phyloP scores from a whole-genome alignment of 768 basidiomycete genomes.

The Tricholoma terreum region DNA sequence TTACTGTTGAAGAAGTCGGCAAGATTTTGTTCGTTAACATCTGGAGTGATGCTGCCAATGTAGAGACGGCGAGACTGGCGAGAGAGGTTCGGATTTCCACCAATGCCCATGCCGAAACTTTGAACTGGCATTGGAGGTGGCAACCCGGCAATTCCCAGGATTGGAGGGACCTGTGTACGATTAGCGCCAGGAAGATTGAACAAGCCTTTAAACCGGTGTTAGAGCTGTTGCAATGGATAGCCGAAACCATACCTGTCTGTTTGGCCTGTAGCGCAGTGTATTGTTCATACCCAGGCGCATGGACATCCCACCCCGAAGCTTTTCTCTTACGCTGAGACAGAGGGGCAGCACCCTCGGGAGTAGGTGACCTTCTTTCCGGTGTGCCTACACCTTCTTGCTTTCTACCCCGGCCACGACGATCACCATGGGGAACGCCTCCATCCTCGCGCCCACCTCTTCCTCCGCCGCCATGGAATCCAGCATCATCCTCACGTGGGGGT shows the following conservation, averaged over 20 bases:
- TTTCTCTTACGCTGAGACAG: slow-evolving; percentile 85
- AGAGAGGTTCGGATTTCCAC: slow-evolving; percentile 83
- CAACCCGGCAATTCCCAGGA: slow-evolving; percentile 75
- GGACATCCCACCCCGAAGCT: slow-evolving; percentile 94
- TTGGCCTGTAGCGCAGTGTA: slow-evolving; percentile 97
- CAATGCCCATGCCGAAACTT: slow-evolving; percentile 84
- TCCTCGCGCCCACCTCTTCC: slow-evolving; percentile 39
- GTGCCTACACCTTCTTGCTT: slow-evolving; percentile 59
- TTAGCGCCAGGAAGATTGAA: slow-evolving; percentile 97
- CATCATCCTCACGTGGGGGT: slow-evolving; percentile 42
- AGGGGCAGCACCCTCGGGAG: slow-evolving; percentile 79
- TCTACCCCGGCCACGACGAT: slow-evolving; percentile 37
- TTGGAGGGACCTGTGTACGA: slow-evolving; percentile 81
- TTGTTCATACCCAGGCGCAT: slow-evolving; percentile 93
- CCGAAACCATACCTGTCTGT: slow-evolving; percentile 70
- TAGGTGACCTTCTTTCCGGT: slow-evolving; percentile 82
- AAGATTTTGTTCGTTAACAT: slow-evolving; percentile 90
- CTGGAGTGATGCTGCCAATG: slow-evolving; percentile 93
- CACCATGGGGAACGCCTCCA: slow-evolving; percentile 31
- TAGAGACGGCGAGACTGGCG: slow-evolving; percentile 94
- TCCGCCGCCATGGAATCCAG: slow-evolving; percentile 24
- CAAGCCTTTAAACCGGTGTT: slow-evolving; percentile 52
- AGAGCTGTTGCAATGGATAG: slow-evolving; percentile 5
- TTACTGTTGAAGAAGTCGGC: slow-evolving; percentile 94
- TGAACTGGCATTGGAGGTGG: slow-evolving; percentile 83